A percentile compares a stretch with the other conserved stretches of the same genome.
These are phyloP conservation scores for Groenewaldozyma auringiensis DNA, from an alignment of 1,139 yeast species.

Conservation along the genomic window DNA sequence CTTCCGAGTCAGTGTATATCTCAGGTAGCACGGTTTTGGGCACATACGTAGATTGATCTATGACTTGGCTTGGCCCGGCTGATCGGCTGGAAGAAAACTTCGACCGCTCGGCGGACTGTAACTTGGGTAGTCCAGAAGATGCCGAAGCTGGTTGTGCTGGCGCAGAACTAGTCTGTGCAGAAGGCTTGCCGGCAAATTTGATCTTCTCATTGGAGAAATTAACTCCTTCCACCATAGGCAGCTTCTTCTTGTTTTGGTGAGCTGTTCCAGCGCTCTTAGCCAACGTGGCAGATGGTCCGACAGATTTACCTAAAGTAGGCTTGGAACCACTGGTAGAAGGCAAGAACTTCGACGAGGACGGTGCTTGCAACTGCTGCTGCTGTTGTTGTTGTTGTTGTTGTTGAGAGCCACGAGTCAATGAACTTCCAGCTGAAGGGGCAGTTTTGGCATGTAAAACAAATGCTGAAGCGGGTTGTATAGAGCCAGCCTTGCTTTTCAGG, in stretches of 20 bases:
- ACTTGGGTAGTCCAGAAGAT: neutral
- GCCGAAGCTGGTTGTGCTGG: neutral
- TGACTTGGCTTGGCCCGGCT: neutral
- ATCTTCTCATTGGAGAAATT: conserved; percentile 31
- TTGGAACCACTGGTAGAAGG: neutral
- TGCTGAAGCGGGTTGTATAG: neutral
- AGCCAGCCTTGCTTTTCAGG: neutral
- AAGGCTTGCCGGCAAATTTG: conserved; percentile 21
- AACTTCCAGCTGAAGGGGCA: conserved; percentile 29
- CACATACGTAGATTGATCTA: neutral
- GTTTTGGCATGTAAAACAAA: neutral
- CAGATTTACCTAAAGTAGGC: neutral
- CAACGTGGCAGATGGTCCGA: neutral
- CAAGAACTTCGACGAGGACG: too few relatives aligned
- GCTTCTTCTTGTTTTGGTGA: conserved; percentile 3
- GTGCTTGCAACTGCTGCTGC: neutral
- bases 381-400: too few relatives aligned
- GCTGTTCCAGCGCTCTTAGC: conserved; percentile 7
- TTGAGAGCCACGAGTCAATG: neutral
- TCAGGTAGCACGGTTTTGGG: conserved; percentile 33
- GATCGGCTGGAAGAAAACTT: too few relatives aligned
- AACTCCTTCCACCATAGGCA: conserved; percentile 30
- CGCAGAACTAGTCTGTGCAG: neutral
- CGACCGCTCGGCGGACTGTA: neutral
- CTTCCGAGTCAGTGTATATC: conserved; percentile 50